Conservation (phyloP, 345 rosid genomes). For the Pugionium dolabratum region DNA sequence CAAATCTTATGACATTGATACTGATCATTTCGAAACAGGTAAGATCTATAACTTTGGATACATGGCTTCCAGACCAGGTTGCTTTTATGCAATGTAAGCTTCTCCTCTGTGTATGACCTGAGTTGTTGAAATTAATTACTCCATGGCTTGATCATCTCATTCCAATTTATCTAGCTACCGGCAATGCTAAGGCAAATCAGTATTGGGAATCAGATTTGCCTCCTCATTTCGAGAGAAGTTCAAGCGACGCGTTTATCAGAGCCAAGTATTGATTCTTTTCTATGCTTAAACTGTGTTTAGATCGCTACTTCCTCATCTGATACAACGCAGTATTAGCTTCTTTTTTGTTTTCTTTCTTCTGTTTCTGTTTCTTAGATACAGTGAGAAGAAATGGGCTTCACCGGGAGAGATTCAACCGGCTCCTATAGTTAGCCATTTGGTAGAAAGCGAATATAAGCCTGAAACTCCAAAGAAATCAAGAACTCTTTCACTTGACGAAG, state of each 20-base stretch:
- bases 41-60: constrained; percentile 88
- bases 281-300: not conserved
- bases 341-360: constrained; percentile 5
- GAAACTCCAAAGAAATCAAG: constrained; percentile 45
- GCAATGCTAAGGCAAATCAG: constrained; percentile 74
- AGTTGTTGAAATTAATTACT: not conserved
- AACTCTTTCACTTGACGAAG: constrained; percentile 64
- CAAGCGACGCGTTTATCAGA: constrained; percentile 70
- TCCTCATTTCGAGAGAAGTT: constrained; percentile 66
- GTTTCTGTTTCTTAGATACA: constrained; percentile 52
- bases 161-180: constrained; percentile 53
- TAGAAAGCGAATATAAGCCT: constrained; percentile 40
- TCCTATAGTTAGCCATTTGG: constrained; percentile 26
- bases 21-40: constrained; percentile 50
- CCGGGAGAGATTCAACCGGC: constrained; percentile 41
- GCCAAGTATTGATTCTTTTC: constrained; percentile 61
- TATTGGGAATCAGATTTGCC: constrained; percentile 97
- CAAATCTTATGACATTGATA: not conserved
- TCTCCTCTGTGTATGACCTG: not conserved
- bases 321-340: constrained; percentile 11
- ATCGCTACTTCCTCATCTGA: constrained; percentile 11
- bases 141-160: constrained; percentile 5
- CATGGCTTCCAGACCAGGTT: constrained; percentile 98
- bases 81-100: constrained; percentile 77
- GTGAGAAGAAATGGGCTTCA: constrained; percentile 75